These are phyloP conservation scores for Stachybotrys echinatus DNA, from an alignment of 2,329 filamentous ascomycete species.

Conservation along the genomic window DNA sequence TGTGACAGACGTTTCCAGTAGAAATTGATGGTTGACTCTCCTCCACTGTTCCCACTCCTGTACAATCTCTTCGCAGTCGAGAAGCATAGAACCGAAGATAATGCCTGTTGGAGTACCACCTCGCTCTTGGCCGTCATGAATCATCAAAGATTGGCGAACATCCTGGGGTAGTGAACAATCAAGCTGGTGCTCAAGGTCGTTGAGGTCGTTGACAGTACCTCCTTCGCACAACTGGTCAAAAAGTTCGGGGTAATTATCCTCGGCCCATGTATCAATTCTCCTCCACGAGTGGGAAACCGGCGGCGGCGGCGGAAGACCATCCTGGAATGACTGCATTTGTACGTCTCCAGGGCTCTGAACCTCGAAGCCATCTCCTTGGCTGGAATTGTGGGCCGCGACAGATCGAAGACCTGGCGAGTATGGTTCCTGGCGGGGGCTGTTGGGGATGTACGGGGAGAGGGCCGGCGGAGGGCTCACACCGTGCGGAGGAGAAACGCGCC, in stretches of 20 bases:
- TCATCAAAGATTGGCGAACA: slow-evolving; percentile 81
- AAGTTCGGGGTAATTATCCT: slow-evolving; percentile 92
- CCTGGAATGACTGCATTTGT: slow-evolving; percentile 92
- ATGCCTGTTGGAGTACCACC: slow-evolving; percentile 87
- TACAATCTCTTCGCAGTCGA: slow-evolving; percentile 97
- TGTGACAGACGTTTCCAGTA: slow-evolving; percentile 54
- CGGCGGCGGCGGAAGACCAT: slow-evolving; percentile 84
- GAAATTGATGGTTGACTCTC: slow-evolving; percentile 83
- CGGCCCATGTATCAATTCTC: slow-evolving; percentile 89
- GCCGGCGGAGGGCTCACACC: slow-evolving; percentile 33
- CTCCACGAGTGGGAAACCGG: slow-evolving; percentile 87
- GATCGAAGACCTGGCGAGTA: slow-evolving; percentile 91
- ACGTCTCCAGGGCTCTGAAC: slow-evolving; percentile 75
- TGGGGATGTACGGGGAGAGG: slow-evolving; percentile 31
- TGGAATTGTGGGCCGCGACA: slow-evolving; percentile 61
- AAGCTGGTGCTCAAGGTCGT: slow-evolving; percentile 92
- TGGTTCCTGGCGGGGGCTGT: slow-evolving; percentile 58
- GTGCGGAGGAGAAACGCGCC: slow-evolving; percentile 40
- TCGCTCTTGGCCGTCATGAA: slow-evolving; percentile 96
- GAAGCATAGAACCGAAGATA: slow-evolving; percentile 88
- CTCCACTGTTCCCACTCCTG: slow-evolving; percentile 98
- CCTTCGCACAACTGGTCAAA: slow-evolving; percentile 91
- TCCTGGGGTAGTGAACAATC: slow-evolving; percentile 93
- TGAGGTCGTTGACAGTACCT: slow-evolving; percentile 89
- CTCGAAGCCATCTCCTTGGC: slow-evolving; percentile 62